Percentiles rank a stretch among this genome's conserved stretches.
phyloP scores from a whole-genome alignment of 176 grass and related monocot species.

The Phoenix dactylifera region DNA sequence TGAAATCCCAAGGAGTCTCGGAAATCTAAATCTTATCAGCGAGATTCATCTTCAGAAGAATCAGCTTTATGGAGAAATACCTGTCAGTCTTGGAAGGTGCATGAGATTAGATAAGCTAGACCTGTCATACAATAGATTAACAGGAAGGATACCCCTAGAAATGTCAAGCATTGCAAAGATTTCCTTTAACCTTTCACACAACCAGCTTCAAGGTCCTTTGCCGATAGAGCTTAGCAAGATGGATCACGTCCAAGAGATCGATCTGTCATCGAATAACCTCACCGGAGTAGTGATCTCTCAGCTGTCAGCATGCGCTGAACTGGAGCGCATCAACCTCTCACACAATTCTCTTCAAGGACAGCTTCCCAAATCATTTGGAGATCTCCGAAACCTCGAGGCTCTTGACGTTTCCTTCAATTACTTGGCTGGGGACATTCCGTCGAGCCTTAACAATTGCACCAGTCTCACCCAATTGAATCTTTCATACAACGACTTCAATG shows the following conservation, averaged over 20 bases:
- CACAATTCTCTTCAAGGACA: slow-evolving; percentile 51
- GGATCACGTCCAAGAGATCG: slow-evolving; percentile 37
- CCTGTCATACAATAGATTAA: slow-evolving; percentile 53
- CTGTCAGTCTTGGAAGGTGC: slow-evolving; percentile 30
- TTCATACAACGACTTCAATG: slow-evolving; percentile 67
- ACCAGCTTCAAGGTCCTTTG: slow-evolving; percentile 43
- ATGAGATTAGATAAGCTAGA: slow-evolving; percentile 28
- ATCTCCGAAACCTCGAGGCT: slow-evolving; percentile 29
- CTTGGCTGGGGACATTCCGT: slow-evolving; percentile 52
- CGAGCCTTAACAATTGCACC: slow-evolving; percentile 35
- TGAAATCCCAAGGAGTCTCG: slow-evolving; percentile 44
- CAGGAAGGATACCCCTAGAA: slow-evolving; percentile 32
- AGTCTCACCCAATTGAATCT: slow-evolving; percentile 51
- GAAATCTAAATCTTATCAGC: slow-evolving; percentile 12
- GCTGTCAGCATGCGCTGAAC: slow-evolving; percentile 25
- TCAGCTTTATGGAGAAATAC: slow-evolving; percentile 45
- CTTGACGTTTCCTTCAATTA: slow-evolving; percentile 67
- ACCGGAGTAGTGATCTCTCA: slow-evolving; percentile 23
- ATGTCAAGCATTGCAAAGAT: slow-evolving; percentile 32
- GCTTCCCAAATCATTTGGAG: slow-evolving; percentile 24
- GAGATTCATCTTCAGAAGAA: slow-evolving; percentile 44
- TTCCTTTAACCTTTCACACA: slow-evolving; percentile 65
- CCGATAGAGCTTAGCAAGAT: slow-evolving; percentile 37
- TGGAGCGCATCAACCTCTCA: slow-evolving; percentile 47
- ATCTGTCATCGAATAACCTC: slow-evolving; percentile 76